Base-by-base conservation (phyloP, 371 early-diverging fungal species). In the Rhizopus sp. region DNA sequence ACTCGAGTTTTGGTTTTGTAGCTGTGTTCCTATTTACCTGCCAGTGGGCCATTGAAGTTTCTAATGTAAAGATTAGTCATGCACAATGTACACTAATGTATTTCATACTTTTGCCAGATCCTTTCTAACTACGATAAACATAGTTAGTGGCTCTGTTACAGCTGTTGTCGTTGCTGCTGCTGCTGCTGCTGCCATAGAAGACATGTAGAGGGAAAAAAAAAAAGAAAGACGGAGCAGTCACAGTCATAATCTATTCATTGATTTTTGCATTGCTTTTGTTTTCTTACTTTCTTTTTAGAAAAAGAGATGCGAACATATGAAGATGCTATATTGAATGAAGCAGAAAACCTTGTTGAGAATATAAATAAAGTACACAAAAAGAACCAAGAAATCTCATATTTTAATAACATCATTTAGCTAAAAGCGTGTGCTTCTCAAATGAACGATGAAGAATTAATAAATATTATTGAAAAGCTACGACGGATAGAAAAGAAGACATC, bases 41-140 rank as follows among this genome's bases (percentile, higher is more conserved):
- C 93, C 93, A n/a, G 84, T 77, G 4, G 87, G 80, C 93, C 93
- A 92, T 33, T 83, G 55, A 71, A 32, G 75, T 76, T 88, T 89
- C 72, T 55, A 15, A 35, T 5, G 34, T 40, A 47, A 23, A 49
- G 50, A 23, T 23, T 47, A 47, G 33, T 49, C 4, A 33, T 7
- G n/a, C 13, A 38, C 6, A 44, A 41, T 50, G 13, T 30, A 59
- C 6, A 12, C 7, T 56, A 4, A 31, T 55, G 31, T 48, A 2
- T 16, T n/a, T 34, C 46, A 51, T 69, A 88, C 89, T 82, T 93
- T 91, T 57, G 83, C 70, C 35, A 93, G 77, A 60, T 93, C 94
- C 69, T 89, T 92, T 54, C 94, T 81, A 59, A 93, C 81, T 13
- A 93, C 87, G 51, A 93, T 83, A 59, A 86, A 93, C 85, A 93